Base-by-base conservation (phyloP, 2,329 filamentous ascomycete genomes). In the Ceratocystis lukuohia region DNA sequence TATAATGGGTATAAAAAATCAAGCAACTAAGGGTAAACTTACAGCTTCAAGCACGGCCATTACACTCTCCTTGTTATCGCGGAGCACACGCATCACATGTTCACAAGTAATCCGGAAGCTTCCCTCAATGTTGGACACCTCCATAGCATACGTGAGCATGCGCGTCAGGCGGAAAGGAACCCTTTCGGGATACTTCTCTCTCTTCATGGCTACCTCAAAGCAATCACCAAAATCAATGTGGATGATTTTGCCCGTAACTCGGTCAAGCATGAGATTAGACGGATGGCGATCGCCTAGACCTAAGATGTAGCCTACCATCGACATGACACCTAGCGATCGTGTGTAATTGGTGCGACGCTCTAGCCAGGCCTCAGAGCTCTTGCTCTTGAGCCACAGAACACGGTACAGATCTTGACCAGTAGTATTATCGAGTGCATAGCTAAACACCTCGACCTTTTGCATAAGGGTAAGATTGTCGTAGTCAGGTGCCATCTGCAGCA, bases 301-400 rank as follows among this genome's bases (percentile, higher is more conserved):
- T 25, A 99, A 85, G 70, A 99, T 97, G 76, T 99, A 99, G 69
- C 94, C 94, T n/a, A 97, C 94, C 91, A 99, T 99, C n/a, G 91
- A 96, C 94, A 99, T 99, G 72, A 99, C 94, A 71, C 91, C 94
- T 1, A 99, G 81, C 1, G 93, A 97, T 67, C 94, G 88, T 20
- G 94, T 99, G 77, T 99, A 99, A 74, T 96, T 99, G n/a, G 95
- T 99, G 65, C 94, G 88, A 56, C 94, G 84, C 76, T 97, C 94
- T 44, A 99, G 85, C 94, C 94, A 99, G 1, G 93, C 88, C 76
- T 99, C 94, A 0, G 93, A 96, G 69, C 89, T 96, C 80, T 96
- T 96, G 73, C 91, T 96, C 84, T 99, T 99, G 71, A 99, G 82
- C 94, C 95, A 99, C 45, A 99, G 80, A 1, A 99, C 93, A 46